phyloP scores from a whole-genome alignment of 1,284 basidiomycete species.

The Ganoderma multipileum region DNA sequence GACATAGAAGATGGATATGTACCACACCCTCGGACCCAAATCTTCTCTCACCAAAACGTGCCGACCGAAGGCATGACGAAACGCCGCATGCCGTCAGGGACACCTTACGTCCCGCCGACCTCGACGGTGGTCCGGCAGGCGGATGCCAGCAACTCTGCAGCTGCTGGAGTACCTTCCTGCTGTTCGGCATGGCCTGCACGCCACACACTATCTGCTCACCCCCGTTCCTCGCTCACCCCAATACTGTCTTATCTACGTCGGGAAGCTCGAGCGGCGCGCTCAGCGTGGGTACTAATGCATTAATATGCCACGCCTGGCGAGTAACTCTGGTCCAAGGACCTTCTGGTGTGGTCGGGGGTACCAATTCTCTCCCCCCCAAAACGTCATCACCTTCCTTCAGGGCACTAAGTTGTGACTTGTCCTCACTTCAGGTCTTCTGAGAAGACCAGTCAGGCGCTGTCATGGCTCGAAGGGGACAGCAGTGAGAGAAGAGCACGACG shows the following conservation, averaged over 20 bases:
- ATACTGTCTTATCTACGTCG: neutral
- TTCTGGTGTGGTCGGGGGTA: neutral
- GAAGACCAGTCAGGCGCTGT: neutral
- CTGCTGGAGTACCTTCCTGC: neutral
- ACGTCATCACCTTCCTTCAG: slow-evolving; percentile 6
- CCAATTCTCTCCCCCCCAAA: slow-evolving; percentile 6
- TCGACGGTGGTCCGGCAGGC: slow-evolving; percentile 7
- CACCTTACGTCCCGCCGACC: slow-evolving; percentile 5
- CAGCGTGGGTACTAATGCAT: neutral
- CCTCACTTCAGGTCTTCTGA: neutral
- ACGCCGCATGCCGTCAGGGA: neutral
- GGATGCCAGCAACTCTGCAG: slow-evolving; percentile 10
- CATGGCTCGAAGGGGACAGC: neutral
- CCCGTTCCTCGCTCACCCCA: neutral
- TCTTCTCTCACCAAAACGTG: neutral
- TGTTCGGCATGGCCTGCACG: neutral
- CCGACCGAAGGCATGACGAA: neutral
- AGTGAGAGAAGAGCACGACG: neutral
- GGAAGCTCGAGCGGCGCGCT: slow-evolving; percentile 3
- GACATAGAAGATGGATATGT: neutral
- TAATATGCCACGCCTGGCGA: neutral
- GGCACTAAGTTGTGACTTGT: neutral
- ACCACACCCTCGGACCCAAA: neutral
- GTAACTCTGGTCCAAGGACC: neutral
- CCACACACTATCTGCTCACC: neutral